A percentile compares a stretch with the other conserved stretches of the same genome.
Evolutionary conservation across 768 basidiomycete species (phyloP).

Genomic region (Collybia sordida): DNA sequence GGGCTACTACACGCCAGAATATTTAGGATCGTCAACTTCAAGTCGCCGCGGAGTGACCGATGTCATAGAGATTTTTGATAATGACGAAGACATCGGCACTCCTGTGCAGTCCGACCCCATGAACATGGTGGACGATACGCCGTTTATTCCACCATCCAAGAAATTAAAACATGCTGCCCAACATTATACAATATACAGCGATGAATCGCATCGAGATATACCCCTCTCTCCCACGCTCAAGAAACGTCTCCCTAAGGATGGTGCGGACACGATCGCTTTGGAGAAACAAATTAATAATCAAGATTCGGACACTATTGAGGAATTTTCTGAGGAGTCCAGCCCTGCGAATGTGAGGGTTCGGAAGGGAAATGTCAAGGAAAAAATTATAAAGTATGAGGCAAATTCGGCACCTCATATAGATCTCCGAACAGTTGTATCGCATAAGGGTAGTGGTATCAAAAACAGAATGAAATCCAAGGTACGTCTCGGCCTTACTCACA

Average conservation of each 20-base stretch:
- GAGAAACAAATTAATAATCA: neutral
- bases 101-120: conserved; percentile 4
- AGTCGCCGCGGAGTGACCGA: neutral
- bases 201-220: neutral
- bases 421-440: neutral
- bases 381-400: neutral
- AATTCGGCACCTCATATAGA: conserved; percentile 4
- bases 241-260: conserved; percentile 8
- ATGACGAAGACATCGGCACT: conserved; percentile 9
- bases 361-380: conserved; percentile 4
- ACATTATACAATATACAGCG: neutral
- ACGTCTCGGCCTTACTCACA: neutral
- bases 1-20: too few species aligned
- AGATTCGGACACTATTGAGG: conserved; percentile 11
- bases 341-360: neutral
- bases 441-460: neutral
- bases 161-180: conserved; percentile 1
- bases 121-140: neutral
- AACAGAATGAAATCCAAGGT: conserved; percentile 17
- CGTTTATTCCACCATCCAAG: neutral
- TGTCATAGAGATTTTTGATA: conserved; percentile 1
- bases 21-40: too few species aligned
- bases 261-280: conserved; percentile 12
- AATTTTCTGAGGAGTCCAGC: conserved; percentile 2
- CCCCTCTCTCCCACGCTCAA: neutral